phyloP scores from a whole-genome alignment of 345 rosid species.

The Ailanthus altissimus region DNA sequence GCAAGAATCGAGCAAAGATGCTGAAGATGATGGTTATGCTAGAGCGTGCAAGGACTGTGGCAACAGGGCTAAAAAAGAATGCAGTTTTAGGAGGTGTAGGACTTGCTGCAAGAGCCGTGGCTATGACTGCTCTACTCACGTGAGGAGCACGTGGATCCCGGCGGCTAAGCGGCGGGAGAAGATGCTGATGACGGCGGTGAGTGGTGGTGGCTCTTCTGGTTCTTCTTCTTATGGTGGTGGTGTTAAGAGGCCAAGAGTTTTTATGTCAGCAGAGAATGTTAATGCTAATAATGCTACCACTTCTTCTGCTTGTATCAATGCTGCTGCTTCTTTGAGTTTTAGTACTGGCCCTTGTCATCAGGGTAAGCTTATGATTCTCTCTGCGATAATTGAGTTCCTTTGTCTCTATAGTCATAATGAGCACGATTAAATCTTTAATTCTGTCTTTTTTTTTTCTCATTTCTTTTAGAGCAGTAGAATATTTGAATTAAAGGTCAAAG shows the following conservation, averaged over 20 bases:
- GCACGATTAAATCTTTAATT: not conserved
- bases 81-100: slow-evolving; percentile 63
- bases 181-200: slow-evolving; percentile 11
- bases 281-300: slow-evolving; percentile 6
- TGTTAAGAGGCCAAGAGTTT: slow-evolving; percentile 48
- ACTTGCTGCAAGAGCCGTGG: slow-evolving; percentile 84
- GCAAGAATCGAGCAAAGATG: slow-evolving; percentile 35
- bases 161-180: slow-evolving; percentile 52
- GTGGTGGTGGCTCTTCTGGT: slow-evolving; percentile 26
- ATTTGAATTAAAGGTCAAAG: not conserved
- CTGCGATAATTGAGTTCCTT: not conserved
- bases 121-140: slow-evolving; percentile 68
- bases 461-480: not conserved
- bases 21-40: slow-evolving; percentile 26
- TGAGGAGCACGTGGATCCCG: slow-evolving; percentile 87
- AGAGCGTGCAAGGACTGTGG: slow-evolving; percentile 79
- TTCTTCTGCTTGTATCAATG: slow-evolving; percentile 39
- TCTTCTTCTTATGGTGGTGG: slow-evolving; percentile 36
- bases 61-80: slow-evolving; percentile 82
- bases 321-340: slow-evolving; percentile 39
- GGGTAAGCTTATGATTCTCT: slow-evolving; percentile 35
- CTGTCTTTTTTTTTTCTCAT: not conserved
- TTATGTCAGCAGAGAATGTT: not conserved
- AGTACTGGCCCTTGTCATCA: slow-evolving; percentile 47
- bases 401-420: not conserved